Percentiles rank a stretch among this genome's conserved stretches.
Conservation (phyloP, 2,329 filamentous ascomycete species). For the Trichoderma pleuroti region DNA sequence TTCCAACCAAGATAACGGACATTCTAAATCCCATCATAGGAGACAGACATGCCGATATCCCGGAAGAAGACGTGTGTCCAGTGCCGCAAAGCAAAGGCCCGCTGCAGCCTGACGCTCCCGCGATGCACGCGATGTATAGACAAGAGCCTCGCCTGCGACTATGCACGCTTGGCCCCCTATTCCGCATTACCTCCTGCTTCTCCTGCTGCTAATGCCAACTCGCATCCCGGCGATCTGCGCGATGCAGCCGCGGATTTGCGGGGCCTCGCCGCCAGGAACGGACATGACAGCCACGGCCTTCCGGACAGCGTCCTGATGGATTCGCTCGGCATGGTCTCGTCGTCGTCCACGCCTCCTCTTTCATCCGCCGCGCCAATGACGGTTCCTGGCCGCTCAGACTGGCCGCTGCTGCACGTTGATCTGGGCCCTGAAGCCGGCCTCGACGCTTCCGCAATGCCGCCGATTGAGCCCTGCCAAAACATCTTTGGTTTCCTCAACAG, state of each 20-base stretch:
- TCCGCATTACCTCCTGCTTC: not conserved
- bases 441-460: not conserved
- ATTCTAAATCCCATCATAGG: not conserved
- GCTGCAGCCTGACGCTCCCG: constrained; percentile 18
- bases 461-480: not conserved
- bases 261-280: not conserved
- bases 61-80: constrained; percentile 22
- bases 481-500: not conserved
- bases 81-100: constrained; percentile 21
- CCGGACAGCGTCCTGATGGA: not conserved
- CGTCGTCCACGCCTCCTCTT: not conserved
- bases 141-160: constrained; percentile 17
- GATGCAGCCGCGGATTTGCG: not conserved
- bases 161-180: constrained; percentile 8
- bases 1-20: not conserved
- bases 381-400: not conserved
- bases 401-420: not conserved
- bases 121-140: constrained; percentile 19
- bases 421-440: not conserved
- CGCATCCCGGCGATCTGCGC: not conserved
- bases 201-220: not conserved
- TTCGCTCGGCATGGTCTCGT: not conserved
- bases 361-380: not conserved
- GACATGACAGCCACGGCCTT: not conserved
- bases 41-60: constrained; percentile 19